Base-by-base conservation (phyloP, 495 filamentous ascomycete species). In the Aspergillus biplanus region DNA sequence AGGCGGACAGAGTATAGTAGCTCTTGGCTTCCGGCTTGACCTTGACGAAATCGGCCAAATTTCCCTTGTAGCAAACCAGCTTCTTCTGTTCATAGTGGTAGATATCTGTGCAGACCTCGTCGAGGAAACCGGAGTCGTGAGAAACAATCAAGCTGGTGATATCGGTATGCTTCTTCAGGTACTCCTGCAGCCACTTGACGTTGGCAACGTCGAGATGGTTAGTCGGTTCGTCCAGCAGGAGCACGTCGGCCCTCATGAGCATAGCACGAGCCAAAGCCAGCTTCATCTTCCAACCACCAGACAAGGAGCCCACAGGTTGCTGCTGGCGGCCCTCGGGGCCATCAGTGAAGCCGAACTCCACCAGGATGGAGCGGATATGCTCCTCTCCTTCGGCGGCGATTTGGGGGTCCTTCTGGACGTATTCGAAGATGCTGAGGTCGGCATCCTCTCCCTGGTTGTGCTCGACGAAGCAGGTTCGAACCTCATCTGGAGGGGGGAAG, bases 201-300 rank as follows among this genome's bases (percentile, higher is more conserved):
- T 99, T 99, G 63, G 88, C 89, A 68, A 98, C 93, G 75, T 99
- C 95, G 67, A 99, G 80, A 75, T 99, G 95, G 83, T 99, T 99
- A 72, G 95, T 99, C 73, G 95, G 95, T 87, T 99, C 95, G 84
- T 99, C 95, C 34, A 99, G 87, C 37, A 99, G 79, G 39, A 99
- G 81, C 47, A 99, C 94, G 76, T 99, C 94, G 39, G 95, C 95
- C 72, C 89, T 90, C 84, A 91, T 90, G 65, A 99, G 84, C 95
- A 99, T 98, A 63, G 95, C 95, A 69, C 95, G 87, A 56, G 96
- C 95, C 68, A 99, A 82, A 60, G 95, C 95, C 59, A 99, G 80
- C 87, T 99, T 99, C 95, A 99, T 99, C 86, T 99, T 98, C 95
- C 95, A 99, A 70, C 95, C 95, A 74, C 95, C 95, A n/a, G 95